These are phyloP conservation scores for Allantophomopsis cytisporea DNA, from an alignment of 2,329 filamentous ascomycete species.

Conservation along the genomic window DNA sequence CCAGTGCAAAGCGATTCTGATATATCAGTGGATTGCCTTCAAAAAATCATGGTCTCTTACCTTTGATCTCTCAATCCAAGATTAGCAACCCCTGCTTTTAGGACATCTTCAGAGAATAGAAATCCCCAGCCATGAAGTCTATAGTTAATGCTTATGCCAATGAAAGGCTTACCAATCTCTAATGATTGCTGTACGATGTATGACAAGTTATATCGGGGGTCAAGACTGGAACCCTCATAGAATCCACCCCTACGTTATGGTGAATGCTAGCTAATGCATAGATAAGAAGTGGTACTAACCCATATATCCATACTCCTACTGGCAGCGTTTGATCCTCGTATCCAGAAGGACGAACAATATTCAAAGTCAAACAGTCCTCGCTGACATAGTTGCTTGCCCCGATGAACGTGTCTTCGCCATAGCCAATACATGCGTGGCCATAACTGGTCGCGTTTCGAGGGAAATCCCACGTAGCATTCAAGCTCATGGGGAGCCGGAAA, in stretches of 20 bases:
- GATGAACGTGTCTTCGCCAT: too few relatives aligned
- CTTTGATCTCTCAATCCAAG: conserved; percentile 28
- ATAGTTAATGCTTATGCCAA: conserved; percentile 30
- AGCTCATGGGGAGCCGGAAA: conserved; percentile 7
- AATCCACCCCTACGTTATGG: conserved; percentile 34
- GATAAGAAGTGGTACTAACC: too few relatives aligned
- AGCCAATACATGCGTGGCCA: too few relatives aligned
- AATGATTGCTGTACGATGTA: conserved; percentile 21
- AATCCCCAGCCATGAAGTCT: conserved; percentile 31
- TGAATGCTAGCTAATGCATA: too few relatives aligned
- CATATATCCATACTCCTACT: conserved; percentile 45
- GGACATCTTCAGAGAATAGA: conserved; percentile 23
- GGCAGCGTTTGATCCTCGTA: conserved; percentile 21
- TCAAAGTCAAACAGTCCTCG: conserved; percentile 40
- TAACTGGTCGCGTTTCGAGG: conserved; percentile 6
- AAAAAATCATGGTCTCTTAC: too few relatives aligned
- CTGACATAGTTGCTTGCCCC: conserved; percentile 38
- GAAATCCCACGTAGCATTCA: conserved; percentile 9
- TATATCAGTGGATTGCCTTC: too few relatives aligned
- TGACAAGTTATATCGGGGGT: conserved; percentile 9
- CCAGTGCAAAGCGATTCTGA: conserved; percentile 27
- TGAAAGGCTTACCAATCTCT: conserved; percentile 27
- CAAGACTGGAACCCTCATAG: conserved; percentile 32
- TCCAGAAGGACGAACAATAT: conserved; percentile 26
- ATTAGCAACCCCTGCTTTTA: conserved; percentile 26